Evolutionary conservation across 345 rosid species (phyloP).

Genomic region (Gossypium bickii): DNA sequence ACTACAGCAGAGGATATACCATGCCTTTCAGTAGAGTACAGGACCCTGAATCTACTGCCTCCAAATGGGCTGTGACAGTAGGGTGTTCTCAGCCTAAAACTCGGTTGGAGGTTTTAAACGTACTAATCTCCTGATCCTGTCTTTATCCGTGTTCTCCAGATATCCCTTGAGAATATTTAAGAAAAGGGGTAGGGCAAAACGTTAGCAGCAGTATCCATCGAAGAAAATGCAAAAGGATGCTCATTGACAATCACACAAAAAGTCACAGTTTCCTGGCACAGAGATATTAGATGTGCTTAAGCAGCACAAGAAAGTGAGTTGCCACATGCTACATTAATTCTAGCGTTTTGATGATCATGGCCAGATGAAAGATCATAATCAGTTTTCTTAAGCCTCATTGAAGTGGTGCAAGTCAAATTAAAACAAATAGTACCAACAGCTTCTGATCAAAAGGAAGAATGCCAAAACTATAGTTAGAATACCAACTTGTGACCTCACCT

Average conservation of each 20-base stretch:
- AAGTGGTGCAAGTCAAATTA: background rate
- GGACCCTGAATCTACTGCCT: background rate
- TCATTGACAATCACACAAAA: slow-evolving; percentile 1
- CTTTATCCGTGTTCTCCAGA: slow-evolving; percentile 85
- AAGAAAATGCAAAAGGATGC: background rate
- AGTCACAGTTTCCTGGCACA: background rate
- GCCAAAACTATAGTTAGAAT: background rate
- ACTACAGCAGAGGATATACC: background rate
- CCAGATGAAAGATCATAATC: background rate
- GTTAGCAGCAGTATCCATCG: background rate
- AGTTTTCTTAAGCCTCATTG: background rate
- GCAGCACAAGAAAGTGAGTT: background rate
- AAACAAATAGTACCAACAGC: background rate
- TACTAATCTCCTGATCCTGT: slow-evolving; percentile 71
- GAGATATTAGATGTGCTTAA: background rate
- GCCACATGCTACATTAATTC: background rate
- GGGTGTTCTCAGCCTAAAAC: slow-evolving; percentile 32
- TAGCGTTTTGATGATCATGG: background rate
- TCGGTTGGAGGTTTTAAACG: slow-evolving; percentile 90
- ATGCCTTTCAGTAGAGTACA: slow-evolving; percentile 9
- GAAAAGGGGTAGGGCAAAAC: background rate
- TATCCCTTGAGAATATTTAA: slow-evolving; percentile 42
- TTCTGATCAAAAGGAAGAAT: background rate
- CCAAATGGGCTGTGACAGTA: background rate
- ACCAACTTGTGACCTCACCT: slow-evolving; percentile 37